A percentile compares a stretch with the other conserved stretches of the same genome.
Conservation (phyloP, 441 rosid genomes). For the Theobroma grandiflorum region DNA sequence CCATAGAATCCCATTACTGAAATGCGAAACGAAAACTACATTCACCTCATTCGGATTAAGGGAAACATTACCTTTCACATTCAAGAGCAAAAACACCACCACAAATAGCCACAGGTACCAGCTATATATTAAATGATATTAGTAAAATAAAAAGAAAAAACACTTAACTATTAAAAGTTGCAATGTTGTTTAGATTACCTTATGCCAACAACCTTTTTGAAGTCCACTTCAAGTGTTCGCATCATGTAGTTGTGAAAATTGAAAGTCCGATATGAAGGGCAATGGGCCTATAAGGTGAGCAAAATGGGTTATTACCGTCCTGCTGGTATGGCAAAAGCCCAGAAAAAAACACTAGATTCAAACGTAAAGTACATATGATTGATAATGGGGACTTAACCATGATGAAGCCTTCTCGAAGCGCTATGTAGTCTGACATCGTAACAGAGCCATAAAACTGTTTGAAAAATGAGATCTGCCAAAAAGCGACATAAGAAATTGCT, state of each 20-base stretch:
- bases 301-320: neutral
- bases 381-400: conserved; percentile 42
- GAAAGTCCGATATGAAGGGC: conserved; percentile 37
- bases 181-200: conserved; percentile 45
- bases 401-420: conserved; percentile 79
- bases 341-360: neutral
- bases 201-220: conserved; percentile 75
- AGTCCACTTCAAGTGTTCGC: conserved; percentile 68
- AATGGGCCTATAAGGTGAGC: conserved; percentile 49
- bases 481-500: neutral
- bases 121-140: conserved; percentile 36
- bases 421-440: conserved; percentile 76
- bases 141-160: too few species aligned
- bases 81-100: conserved; percentile 75
- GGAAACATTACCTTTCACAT: conserved; percentile 60
- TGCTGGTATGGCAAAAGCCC: neutral
- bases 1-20: neutral
- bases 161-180: too few species aligned
- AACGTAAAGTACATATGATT: too few species aligned
- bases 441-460: conserved; percentile 81
- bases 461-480: conserved; percentile 73
- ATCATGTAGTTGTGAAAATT: conserved; percentile 74
- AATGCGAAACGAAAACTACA: neutral
- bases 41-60: neutral
- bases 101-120: conserved; percentile 96